A percentile compares a stretch with the other conserved stretches of the same genome.
Conservation (phyloP, 305 asterid species). For the Coffea humblotiana region DNA sequence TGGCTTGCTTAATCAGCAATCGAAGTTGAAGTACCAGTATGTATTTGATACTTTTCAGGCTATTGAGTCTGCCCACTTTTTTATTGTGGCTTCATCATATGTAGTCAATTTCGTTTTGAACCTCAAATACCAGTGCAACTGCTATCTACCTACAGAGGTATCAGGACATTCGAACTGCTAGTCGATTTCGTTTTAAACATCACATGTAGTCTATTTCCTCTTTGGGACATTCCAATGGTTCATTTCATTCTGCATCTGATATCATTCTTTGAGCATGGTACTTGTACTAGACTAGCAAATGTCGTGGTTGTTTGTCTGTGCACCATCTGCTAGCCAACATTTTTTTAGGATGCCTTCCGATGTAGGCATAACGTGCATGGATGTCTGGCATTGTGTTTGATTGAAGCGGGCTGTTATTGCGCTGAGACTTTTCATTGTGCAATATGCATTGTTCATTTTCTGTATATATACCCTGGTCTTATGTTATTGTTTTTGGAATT, state of each 20-base stretch:
- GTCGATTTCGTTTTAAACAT: too few species aligned
- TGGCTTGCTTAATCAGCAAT: slow-evolving; percentile 86
- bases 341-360: neutral
- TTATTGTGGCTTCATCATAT: neutral
- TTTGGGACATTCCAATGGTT: neutral
- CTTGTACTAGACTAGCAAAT: neutral
- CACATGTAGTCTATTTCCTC: too few species aligned
- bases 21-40: slow-evolving; percentile 91
- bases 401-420: slow-evolving; percentile 4
- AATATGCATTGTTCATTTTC: neutral
- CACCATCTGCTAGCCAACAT: neutral
- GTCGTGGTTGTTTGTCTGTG: slow-evolving; percentile 7
- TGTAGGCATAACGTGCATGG: neutral
- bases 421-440: neutral
- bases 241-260: neutral
- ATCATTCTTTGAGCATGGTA: neutral
- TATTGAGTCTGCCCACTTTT: neutral
- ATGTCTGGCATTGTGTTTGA: neutral
- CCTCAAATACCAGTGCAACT: neutral
- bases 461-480: neutral
- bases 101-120: neutral
- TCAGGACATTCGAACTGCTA: too few species aligned
- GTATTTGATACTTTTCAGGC: slow-evolving; percentile 26
- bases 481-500: slow-evolving; percentile 6
- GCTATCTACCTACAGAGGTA: neutral